phyloP scores from a whole-genome alignment of 169 alveolate species.

The Eimeria maxima region DNA sequence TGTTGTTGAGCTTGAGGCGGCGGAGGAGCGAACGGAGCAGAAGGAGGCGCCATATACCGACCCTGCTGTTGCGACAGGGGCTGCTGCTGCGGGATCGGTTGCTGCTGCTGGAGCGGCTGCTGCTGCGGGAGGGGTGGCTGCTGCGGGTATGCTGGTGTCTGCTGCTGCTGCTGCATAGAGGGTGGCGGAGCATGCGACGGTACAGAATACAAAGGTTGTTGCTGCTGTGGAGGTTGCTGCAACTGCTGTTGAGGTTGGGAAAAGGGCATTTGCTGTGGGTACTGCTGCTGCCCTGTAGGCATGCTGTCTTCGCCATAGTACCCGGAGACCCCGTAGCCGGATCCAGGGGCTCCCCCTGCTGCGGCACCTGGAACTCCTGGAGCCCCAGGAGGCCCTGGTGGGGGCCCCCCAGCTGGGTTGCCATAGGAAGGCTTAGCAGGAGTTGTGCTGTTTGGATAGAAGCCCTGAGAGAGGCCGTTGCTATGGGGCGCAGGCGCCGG shows the following conservation, averaged over 20 bases:
- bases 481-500: constrained; percentile 3
- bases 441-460: neutral
- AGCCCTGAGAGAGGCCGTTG: constrained; percentile 31
- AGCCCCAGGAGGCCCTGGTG: neutral
- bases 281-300: neutral
- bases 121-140: constrained; percentile 2
- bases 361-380: constrained; percentile 5
- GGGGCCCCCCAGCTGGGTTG: neutral
- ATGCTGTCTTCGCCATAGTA: neutral
- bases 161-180: constrained; percentile 42
- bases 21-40: neutral
- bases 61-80: neutral
- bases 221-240: constrained; percentile 38
- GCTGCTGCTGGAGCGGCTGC: constrained; percentile 17
- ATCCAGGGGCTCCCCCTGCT: neutral
- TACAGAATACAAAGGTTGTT: neutral
- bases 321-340: neutral
- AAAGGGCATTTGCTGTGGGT: neutral
- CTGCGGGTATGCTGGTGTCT: too few relatives aligned
- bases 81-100: neutral
- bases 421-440: constrained; percentile 12
- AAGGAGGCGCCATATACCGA: neutral
- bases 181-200: constrained; percentile 9
- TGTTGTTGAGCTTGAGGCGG: neutral
- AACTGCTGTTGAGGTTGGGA: neutral